Conservation (phyloP, 257 asterid genomes). For the Sherardia arvensis region DNA sequence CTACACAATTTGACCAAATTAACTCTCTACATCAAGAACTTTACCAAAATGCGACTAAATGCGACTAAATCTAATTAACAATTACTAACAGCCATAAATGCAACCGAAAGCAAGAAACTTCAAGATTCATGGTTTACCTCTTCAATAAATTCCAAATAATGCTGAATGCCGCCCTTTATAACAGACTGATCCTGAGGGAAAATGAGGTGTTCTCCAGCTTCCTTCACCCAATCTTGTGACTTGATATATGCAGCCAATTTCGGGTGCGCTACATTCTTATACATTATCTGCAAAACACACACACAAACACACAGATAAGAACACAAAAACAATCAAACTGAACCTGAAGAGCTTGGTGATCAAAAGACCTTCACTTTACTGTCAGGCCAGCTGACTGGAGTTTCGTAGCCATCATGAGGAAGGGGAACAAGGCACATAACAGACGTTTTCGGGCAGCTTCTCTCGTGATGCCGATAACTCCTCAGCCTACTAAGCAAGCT, state of each 20-base stretch:
- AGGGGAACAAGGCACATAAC: constrained; percentile 87
- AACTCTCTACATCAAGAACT: constrained; percentile 16
- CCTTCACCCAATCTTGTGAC: constrained; percentile 63
- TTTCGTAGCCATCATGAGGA: constrained; percentile 63
- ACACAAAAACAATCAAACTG: constrained; percentile 3
- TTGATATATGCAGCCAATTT: constrained; percentile 66
- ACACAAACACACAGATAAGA: constrained; percentile 5
- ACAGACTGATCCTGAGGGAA: constrained; percentile 56
- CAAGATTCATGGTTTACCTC: constrained; percentile 47
- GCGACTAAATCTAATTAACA: background rate
- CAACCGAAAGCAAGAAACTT: background rate
- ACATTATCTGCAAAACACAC: constrained; percentile 45
- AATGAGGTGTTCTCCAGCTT: constrained; percentile 65
- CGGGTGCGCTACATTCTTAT: constrained; percentile 87
- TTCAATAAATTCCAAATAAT: constrained; percentile 73
- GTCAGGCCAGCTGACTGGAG: constrained; percentile 72
- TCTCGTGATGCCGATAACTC: constrained; percentile 74
- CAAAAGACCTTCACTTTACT: constrained; percentile 67
- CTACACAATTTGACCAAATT: constrained; percentile 37
- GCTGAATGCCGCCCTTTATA: constrained; percentile 63
- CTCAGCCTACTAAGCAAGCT: constrained; percentile 31
- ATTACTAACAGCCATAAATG: background rate
- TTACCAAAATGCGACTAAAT: background rate
- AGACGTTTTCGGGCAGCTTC: constrained; percentile 70
- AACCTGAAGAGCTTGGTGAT: background rate